phyloP scores from a whole-genome alignment of 371 early-diverging fungal genomes.

The Mortierella sp. region DNA sequence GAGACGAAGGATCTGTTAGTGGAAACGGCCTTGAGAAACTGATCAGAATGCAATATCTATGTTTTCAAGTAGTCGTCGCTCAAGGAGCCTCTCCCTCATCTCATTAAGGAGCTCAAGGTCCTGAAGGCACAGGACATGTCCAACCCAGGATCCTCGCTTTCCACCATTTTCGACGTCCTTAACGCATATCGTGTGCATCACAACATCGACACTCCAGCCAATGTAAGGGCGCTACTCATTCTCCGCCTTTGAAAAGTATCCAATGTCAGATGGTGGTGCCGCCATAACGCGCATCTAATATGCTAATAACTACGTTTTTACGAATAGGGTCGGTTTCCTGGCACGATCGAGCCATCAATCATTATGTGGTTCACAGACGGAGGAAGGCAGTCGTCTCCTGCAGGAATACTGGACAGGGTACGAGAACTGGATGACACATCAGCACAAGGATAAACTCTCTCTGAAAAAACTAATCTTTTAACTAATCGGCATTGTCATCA shows the following conservation, averaged over 20 bases:
- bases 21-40: neutral
- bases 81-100: conserved; percentile 61
- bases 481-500: neutral
- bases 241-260: neutral
- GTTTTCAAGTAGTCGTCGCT: conserved; percentile 51
- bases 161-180: conserved; percentile 73
- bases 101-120: conserved; percentile 68
- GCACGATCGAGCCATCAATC: conserved; percentile 68
- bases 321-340: conserved; percentile 71
- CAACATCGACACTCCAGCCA: conserved; percentile 66
- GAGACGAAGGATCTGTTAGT: neutral
- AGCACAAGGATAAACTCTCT: neutral
- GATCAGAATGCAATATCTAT: neutral
- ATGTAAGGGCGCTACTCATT: conserved; percentile 12
- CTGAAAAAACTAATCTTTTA: neutral
- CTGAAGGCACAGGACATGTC: conserved; percentile 72
- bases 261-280: neutral
- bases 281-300: too few relatives aligned
- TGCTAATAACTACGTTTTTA: neutral
- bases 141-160: conserved; percentile 69
- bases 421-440: neutral
- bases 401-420: conserved; percentile 60
- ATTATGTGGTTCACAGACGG: conserved; percentile 85
- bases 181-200: conserved; percentile 67
- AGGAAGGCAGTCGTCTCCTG: conserved; percentile 59